These are phyloP conservation scores for Linanthus parryae DNA, from an alignment of 148 eudicot species.

Conservation along the genomic window DNA sequence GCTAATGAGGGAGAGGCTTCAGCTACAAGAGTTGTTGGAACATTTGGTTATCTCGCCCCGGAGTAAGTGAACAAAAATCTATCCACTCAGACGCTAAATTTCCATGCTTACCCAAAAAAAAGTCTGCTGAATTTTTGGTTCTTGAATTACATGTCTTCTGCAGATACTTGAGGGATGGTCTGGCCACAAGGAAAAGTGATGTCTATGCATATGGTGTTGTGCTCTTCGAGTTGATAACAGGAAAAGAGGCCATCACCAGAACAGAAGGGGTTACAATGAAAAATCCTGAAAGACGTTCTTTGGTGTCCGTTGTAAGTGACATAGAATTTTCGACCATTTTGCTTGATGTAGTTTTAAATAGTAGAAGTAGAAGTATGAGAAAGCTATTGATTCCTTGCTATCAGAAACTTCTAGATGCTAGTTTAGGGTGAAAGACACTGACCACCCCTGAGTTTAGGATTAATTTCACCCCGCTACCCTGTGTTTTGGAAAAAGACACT, in stretches of 20 bases:
- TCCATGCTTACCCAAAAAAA: too few species aligned
- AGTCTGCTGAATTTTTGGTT: too few species aligned
- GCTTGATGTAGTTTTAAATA: not conserved
- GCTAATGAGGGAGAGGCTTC: conserved; percentile 81
- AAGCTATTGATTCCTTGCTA: too few species aligned
- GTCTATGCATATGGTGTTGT: conserved; percentile 97
- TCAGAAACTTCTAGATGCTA: too few species aligned
- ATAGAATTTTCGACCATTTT: not conserved
- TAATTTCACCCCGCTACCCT: too few species aligned
- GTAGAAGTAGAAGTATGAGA: too few species aligned
- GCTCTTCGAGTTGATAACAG: conserved; percentile 78
- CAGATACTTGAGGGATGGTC: conserved; percentile 91
- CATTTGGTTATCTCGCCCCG: conserved; percentile 95
- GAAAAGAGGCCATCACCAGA: conserved; percentile 82
- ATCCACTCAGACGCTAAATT: not conserved
- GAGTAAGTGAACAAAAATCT: conserved; percentile 58
- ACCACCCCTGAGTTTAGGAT: too few species aligned
- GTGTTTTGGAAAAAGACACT: too few species aligned
- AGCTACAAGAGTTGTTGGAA: conserved; percentile 90
- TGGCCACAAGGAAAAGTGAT: conserved; percentile 83
- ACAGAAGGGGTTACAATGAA: conserved; percentile 46
- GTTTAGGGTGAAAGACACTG: too few species aligned
- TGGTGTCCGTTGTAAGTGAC: conserved; percentile 81
- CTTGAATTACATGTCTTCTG: conserved; percentile 1
- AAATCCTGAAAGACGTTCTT: conserved; percentile 76